Evolutionary conservation across 306 rosid species (phyloP), one percentile per base, ranked within the genome.

Genomic region (Fragaria vesca): DNA sequence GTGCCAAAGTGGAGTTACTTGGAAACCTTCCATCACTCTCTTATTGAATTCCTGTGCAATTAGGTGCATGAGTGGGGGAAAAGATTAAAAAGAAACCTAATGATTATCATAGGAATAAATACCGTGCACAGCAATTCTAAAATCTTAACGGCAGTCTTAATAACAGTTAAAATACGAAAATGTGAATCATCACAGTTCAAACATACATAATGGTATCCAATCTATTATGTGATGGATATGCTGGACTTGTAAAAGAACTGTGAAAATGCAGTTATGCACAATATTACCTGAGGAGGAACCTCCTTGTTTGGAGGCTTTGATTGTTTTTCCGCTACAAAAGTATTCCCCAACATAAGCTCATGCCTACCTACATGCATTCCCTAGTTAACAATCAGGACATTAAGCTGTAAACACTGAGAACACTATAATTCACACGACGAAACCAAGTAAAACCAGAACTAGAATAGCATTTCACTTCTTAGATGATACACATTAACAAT

Each of bases 1-100:
- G 84, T 94, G 69, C 97, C 97, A 94, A 47, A 92, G 86, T 55
- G 98, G 97, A 71, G 90, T 94, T 71, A 90, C 98, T 89, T 94
- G 98, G 85, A 94, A 94, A 74, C 98, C 98, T 90, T 94, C 92
- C 85, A 52, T 16, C 71, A 94, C 97, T 80, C 82, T 90, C 71
- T 75, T 76, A 65, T 88, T n/a, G 73, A 94, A 94, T 70, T 94
- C 98, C 98, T 94, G 71, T 4, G 61, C 76, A 85, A 75, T 54
- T 73, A 46, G 50, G 63, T 71, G 78, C 78, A 76, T 67, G 12
- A 76, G 17, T 32, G 43, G 38, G 62, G n/a, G 13, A 17, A 28
- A 24, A 55, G 46, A 61, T 28, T 8, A 12, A 28, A 17, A 75
- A 78, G 1, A 32, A 2, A 66, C 51, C 30, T 74, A 38, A 74